Conservation (phyloP, 768 basidiomycete species). For the Lyophyllum shimeji region DNA sequence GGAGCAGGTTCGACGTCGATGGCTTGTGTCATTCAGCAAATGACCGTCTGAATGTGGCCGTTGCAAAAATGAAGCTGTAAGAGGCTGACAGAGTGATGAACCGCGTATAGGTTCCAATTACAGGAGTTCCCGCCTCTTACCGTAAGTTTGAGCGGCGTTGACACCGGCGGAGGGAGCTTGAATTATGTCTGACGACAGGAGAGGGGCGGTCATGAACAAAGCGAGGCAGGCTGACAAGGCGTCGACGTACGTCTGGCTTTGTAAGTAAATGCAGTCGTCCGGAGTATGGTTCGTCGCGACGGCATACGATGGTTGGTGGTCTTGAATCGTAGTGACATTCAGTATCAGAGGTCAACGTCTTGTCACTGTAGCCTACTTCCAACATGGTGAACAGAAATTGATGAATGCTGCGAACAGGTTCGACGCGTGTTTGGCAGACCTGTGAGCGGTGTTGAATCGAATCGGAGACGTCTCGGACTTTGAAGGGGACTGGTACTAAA, state of each 20-base stretch:
- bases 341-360: not conserved
- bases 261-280: too few species aligned
- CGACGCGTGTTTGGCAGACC: not conserved
- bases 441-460: not conserved
- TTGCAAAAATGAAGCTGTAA: not conserved
- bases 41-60: not conserved
- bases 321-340: not conserved
- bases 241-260: too few species aligned
- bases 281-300: too few species aligned
- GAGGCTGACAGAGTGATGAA: not conserved
- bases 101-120: not conserved
- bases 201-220: not conserved
- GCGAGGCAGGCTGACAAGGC: not conserved
- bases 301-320: too few species aligned
- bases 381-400: not conserved
- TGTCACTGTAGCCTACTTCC: not conserved
- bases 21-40: not conserved
- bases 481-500: not conserved
- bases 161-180: not conserved
- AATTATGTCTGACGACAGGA: not conserved
- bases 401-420: not conserved
- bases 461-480: slow-evolving; percentile 13
- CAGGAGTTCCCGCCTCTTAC: not conserved
- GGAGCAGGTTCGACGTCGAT: not conserved
- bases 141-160: not conserved